Evolutionary conservation across 1,284 basidiomycete genomes (phyloP).

Genomic region (Entoloma clypeatum): DNA sequence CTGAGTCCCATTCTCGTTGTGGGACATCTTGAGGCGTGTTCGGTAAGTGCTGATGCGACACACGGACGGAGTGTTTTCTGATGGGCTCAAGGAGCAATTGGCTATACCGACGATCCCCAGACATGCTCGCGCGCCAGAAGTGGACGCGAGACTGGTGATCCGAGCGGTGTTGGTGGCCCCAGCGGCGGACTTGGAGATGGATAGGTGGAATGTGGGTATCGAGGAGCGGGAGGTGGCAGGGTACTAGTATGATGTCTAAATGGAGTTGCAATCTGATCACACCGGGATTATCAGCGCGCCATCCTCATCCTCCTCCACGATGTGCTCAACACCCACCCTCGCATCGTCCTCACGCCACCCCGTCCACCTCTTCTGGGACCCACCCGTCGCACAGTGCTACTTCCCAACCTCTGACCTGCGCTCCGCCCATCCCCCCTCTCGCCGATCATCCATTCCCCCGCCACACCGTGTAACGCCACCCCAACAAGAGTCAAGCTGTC

Average conservation of each 20-base stretch:
- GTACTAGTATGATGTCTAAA: conserved; percentile 16
- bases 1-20: conserved; percentile 47
- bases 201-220: conserved; percentile 41
- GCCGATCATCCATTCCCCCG: not conserved
- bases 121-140: conserved; percentile 30
- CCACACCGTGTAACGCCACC: conserved; percentile 8
- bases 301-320: conserved; percentile 10
- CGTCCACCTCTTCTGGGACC: conserved; percentile 9
- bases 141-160: conserved; percentile 42
- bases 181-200: conserved; percentile 42
- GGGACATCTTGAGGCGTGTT: conserved; percentile 49
- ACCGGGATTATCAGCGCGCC: conserved; percentile 16
- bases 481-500: not conserved
- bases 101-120: conserved; percentile 39
- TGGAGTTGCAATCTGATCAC: conserved; percentile 21
- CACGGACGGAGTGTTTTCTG: not conserved
- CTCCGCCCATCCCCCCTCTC: conserved; percentile 9
- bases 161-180: conserved; percentile 47
- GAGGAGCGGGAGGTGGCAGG: conserved; percentile 24
- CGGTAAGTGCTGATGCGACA: conserved; percentile 31
- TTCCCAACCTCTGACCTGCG: conserved; percentile 23
- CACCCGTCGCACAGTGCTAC: conserved; percentile 1
- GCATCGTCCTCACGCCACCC: conserved; percentile 14
- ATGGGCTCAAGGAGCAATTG: conserved; percentile 29
- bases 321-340: conserved; percentile 6